Base-by-base conservation (phyloP, 305 asterid species). In the Fraxinus latifolia region DNA sequence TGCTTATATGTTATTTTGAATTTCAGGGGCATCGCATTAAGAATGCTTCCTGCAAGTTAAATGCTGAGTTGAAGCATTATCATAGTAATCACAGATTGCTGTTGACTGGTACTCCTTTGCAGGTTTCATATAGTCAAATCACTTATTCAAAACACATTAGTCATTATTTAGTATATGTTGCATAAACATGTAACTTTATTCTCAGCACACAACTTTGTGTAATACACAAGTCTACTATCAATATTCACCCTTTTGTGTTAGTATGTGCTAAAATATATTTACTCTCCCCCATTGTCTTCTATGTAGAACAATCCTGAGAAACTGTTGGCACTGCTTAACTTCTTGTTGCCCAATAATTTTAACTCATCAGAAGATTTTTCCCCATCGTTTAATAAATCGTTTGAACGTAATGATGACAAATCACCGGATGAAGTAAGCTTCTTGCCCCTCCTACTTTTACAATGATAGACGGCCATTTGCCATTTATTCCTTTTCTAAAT, bases 21-120 rank as follows among this genome's bases (percentile, higher is more conserved):
- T 78, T 86, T 87, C 97, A 96, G 99, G 99, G 99, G 73, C 99
- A 96, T 89, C 99, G 99, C 79, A 96, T 96, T 74, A 96, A 96
- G 92, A 96, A 96, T 93, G 99, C 99, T 88, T 96, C 99, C 74
- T 96, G 99, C 96, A 96, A 96, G 90, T 90, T 96, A 86, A 96
- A 96, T 94, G 97, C 99, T 87, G 98, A 96, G 3, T 84, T 96
- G 88, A 96, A 93, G 87, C 98, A 91, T 86, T 96, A 96, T 84
- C 92, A 90, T 55, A 96, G 99, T 90, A 90, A 92, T 85, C 99
- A 96, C 89, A 91, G 98, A 87, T 87, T 96, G 89, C 97, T 96
- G 87, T 81, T 96, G 90, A 96, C 99, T 60, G 99, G 99, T 87
- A 96, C 99, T 60, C 99, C 99, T 8, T 87, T 95, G 82, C 98